Conservation (phyloP, 202 grass and related monocot genomes). For the Dendrocalamus latiflorus region DNA sequence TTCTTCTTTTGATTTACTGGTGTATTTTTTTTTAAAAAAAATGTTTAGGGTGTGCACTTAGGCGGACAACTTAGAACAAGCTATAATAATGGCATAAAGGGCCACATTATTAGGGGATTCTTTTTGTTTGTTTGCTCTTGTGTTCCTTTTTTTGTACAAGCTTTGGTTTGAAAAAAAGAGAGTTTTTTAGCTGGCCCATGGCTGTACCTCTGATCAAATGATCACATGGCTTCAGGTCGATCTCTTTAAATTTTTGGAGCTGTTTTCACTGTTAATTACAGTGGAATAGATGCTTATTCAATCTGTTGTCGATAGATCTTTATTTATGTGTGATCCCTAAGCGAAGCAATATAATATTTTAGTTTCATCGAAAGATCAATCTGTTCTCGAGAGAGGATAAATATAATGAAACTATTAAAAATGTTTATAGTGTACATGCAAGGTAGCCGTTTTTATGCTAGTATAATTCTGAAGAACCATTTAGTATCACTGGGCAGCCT, state of each 20-base stretch:
- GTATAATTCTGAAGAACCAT: conserved; percentile 10
- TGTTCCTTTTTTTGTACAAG: background rate
- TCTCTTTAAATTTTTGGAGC: background rate
- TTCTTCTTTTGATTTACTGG: background rate
- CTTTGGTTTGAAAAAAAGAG: background rate
- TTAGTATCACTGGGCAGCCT: conserved; percentile 10
- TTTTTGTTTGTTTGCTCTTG: background rate
- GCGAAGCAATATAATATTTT: background rate
- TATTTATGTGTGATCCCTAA: background rate
- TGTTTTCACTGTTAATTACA: background rate
- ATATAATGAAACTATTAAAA: background rate
- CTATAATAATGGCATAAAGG: background rate
- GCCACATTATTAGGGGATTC: background rate
- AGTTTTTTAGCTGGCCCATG: background rate
- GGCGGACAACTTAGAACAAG: background rate
- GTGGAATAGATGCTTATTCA: background rate
- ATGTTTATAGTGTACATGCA: background rate
- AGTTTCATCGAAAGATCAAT: background rate
- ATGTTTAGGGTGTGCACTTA: background rate
- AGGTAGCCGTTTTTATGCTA: background rate
- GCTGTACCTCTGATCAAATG: background rate
- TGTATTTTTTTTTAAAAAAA: background rate
- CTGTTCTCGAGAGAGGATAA: background rate
- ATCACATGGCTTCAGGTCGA: background rate
- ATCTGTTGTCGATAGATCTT: background rate